Evolutionary conservation across 768 basidiomycete genomes (phyloP).

Genomic region (Tylopilus sp.): DNA sequence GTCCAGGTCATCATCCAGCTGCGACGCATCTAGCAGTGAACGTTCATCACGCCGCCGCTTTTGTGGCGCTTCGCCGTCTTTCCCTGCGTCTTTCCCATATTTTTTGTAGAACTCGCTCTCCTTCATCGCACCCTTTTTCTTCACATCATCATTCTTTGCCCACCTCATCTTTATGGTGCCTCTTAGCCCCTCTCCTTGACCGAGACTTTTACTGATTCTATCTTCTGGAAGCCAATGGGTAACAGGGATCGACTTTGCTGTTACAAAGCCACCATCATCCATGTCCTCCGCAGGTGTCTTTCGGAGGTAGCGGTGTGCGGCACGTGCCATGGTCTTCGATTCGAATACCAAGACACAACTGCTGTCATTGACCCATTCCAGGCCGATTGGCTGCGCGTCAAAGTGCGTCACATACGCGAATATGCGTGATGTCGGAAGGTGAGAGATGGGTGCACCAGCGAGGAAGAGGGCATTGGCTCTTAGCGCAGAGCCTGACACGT

Average conservation of each 20-base stretch:
- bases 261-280: slow-evolving; percentile 55
- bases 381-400: slow-evolving; percentile 65
- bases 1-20: slow-evolving; percentile 68
- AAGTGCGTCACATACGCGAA: slow-evolving; percentile 84
- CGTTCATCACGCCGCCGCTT: slow-evolving; percentile 38
- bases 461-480: slow-evolving; percentile 70
- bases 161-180: slow-evolving; percentile 71
- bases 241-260: slow-evolving; percentile 67
- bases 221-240: slow-evolving; percentile 79
- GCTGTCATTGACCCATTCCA: slow-evolving; percentile 86
- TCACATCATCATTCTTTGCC: slow-evolving; percentile 69
- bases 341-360: slow-evolving; percentile 79
- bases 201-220: slow-evolving; percentile 68
- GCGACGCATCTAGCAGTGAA: slow-evolving; percentile 34
- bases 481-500: slow-evolving; percentile 40
- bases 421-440: slow-evolving; percentile 70
- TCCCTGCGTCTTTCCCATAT: slow-evolving; percentile 65
- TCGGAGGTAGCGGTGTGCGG: slow-evolving; percentile 48
- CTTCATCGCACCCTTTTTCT: slow-evolving; percentile 69
- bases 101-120: slow-evolving; percentile 78
- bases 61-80: slow-evolving; percentile 42
- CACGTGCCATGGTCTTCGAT: slow-evolving; percentile 49
- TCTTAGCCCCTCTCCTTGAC: slow-evolving; percentile 64
- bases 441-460: slow-evolving; percentile 68
- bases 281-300: slow-evolving; percentile 48